phyloP scores from a whole-genome alignment of 768 basidiomycete genomes.

The Holtermannia corniformis region DNA sequence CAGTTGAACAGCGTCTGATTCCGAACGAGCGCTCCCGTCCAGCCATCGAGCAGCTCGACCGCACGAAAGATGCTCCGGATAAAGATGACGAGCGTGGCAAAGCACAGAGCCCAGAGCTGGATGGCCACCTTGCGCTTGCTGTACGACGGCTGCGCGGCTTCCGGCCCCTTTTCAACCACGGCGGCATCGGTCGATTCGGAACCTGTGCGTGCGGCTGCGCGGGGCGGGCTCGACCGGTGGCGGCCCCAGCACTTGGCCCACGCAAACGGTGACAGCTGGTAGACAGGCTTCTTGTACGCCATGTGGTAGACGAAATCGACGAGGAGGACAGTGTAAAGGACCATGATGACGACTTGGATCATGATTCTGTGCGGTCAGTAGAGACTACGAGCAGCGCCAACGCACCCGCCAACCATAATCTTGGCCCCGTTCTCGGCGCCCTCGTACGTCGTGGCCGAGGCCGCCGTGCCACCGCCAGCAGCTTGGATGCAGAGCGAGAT shows the following conservation, averaged over 20 bases:
- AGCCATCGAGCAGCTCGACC: slow-evolving; percentile 33
- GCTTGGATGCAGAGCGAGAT: slow-evolving; percentile 36
- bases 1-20: slow-evolving; percentile 17
- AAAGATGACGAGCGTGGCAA: slow-evolving; percentile 29
- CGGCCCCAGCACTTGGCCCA: background rate
- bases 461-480: slow-evolving; percentile 33
- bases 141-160: too few species aligned
- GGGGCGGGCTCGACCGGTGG: slow-evolving; percentile 2
- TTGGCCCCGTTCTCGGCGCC: slow-evolving; percentile 14
- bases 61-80: slow-evolving; percentile 29
- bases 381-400: background rate
- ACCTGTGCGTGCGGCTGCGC: too few species aligned
- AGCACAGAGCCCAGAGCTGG: slow-evolving; percentile 19
- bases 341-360: slow-evolving; percentile 34
- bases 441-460: slow-evolving; percentile 8
- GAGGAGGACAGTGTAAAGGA: slow-evolving; percentile 28
- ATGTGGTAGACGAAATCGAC: slow-evolving; percentile 27
- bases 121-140: slow-evolving; percentile 10
- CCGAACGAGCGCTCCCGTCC: slow-evolving; percentile 26
- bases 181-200: too few species aligned
- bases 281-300: background rate
- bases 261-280: background rate
- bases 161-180: too few species aligned
- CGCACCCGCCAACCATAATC: background rate
- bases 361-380: slow-evolving; percentile 38